Evolutionary conservation across 768 basidiomycete species (phyloP).

Genomic region (Phanerochaete sordida): DNA sequence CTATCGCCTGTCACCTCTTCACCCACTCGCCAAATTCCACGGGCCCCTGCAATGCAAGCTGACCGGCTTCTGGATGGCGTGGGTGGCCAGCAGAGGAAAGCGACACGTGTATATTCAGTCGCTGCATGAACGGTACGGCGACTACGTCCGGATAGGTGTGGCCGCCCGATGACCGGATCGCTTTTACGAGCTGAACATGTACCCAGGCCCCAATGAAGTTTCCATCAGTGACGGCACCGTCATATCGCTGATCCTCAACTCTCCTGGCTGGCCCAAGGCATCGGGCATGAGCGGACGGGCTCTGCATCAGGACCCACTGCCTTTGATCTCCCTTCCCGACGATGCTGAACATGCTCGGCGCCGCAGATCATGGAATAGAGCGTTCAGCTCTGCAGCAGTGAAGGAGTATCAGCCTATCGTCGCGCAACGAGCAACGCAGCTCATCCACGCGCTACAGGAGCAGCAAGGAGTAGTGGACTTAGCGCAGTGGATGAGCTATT

Average conservation of each 20-base stretch:
- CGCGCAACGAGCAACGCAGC: constrained; percentile 22
- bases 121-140: constrained; percentile 32
- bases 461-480: constrained; percentile 26
- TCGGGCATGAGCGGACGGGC: constrained; percentile 2
- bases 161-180: background rate
- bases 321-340: constrained; percentile 32
- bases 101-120: constrained; percentile 24
- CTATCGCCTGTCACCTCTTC: constrained; percentile 53
- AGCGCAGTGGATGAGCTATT: constrained; percentile 31
- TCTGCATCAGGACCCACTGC: background rate
- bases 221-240: constrained; percentile 9
- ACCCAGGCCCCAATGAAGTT: constrained; percentile 19
- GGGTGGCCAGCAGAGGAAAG: constrained; percentile 34
- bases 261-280: constrained; percentile 17
- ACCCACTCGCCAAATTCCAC: constrained; percentile 48
- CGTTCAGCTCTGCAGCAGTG: constrained; percentile 35
- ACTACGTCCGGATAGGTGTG: constrained; percentile 34
- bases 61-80: constrained; percentile 37
- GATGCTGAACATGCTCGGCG: constrained; percentile 35
- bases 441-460: background rate
- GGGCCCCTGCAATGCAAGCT: constrained; percentile 43
- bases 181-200: background rate
- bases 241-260: constrained; percentile 10
- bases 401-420: constrained; percentile 41
- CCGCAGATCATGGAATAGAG: constrained; percentile 41